Percentiles rank a stretch among this genome's conserved stretches.
These are phyloP conservation scores for Yarrowia osloensis DNA, from an alignment of 805 yeast species.

Conservation along the genomic window DNA sequence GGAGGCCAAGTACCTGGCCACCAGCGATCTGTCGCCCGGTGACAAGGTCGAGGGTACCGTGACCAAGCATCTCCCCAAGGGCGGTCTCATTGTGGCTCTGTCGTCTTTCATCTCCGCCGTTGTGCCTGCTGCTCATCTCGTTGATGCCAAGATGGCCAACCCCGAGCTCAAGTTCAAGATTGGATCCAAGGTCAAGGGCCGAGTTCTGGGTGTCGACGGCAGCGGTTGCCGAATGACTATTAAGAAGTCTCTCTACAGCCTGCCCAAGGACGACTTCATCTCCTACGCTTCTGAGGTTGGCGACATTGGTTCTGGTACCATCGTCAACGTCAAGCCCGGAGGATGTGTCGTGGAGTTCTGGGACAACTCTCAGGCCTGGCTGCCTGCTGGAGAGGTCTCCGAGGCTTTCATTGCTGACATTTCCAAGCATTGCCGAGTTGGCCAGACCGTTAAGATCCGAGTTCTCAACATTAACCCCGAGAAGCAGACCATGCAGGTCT, in stretches of 20 bases:
- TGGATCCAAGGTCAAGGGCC: conserved; percentile 76
- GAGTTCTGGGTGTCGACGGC: conserved; percentile 39
- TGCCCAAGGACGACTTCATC: conserved; percentile 45
- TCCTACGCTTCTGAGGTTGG: conserved; percentile 56
- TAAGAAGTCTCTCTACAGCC: conserved; percentile 77
- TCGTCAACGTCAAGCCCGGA: conserved; percentile 64
- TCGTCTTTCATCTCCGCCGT: conserved; percentile 65
- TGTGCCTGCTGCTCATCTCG: conserved; percentile 74
- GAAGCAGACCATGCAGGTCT: conserved; percentile 60
- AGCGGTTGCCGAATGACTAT: conserved; percentile 65
- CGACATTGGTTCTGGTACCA: conserved; percentile 66
- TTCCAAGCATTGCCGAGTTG: conserved; percentile 72
- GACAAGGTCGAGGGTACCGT: conserved; percentile 58
- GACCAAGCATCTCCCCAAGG: conserved; percentile 56
- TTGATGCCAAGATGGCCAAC: conserved; percentile 78
- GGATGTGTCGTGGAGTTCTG: conserved; percentile 88
- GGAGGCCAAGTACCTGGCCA: conserved; percentile 63
- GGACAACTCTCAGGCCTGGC: conserved; percentile 72
- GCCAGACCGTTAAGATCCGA: conserved; percentile 80
- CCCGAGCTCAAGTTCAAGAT: conserved; percentile 92
- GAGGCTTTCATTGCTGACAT: conserved; percentile 83
- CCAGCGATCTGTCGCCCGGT: conserved; percentile 77
- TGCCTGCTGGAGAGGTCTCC: conserved; percentile 86
- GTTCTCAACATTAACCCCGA: conserved; percentile 59
- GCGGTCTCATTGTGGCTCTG: conserved; percentile 68